Percentiles rank a stretch among this genome's conserved stretches.
phyloP scores from a whole-genome alignment of 2,329 filamentous ascomycete genomes.

The Tolypocladium tundrense region DNA sequence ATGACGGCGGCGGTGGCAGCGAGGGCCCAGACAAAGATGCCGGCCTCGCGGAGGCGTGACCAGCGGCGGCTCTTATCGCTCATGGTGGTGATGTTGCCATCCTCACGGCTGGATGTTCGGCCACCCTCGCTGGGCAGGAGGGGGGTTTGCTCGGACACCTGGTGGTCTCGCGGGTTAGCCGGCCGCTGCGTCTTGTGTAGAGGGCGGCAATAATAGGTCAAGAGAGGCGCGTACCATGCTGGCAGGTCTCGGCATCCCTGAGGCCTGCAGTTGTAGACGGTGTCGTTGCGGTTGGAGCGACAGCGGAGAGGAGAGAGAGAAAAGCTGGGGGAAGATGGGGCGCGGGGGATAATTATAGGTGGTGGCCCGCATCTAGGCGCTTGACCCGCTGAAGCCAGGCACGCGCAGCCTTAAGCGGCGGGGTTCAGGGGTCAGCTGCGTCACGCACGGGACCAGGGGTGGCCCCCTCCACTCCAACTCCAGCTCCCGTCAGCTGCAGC shows the following conservation, averaged over 20 bases:
- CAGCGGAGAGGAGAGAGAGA: background rate
- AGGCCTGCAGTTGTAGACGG: background rate
- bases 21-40: slow-evolving; percentile 74
- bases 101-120: slow-evolving; percentile 12
- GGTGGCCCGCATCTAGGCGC: background rate
- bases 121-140: slow-evolving; percentile 25
- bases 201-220: background rate
- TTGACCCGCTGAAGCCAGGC: background rate
- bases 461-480: too few species aligned
- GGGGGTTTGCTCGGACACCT: slow-evolving; percentile 32
- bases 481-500: too few species aligned
- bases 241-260: background rate
- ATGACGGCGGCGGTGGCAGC: slow-evolving; percentile 71
- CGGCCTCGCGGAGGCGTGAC: slow-evolving; percentile 54
- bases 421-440: background rate
- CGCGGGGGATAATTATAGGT: too few species aligned
- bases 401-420: background rate
- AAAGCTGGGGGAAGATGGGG: background rate
- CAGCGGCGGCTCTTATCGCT: slow-evolving; percentile 14
- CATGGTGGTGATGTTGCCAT: slow-evolving; percentile 2
- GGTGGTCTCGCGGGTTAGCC: slow-evolving; percentile 1
- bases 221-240: background rate
- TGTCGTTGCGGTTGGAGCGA: background rate
- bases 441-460: background rate
- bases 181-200: background rate